These are phyloP conservation scores for Luffa aegyptiaca DNA, from an alignment of 306 rosid genomes.

Conservation along the genomic window DNA sequence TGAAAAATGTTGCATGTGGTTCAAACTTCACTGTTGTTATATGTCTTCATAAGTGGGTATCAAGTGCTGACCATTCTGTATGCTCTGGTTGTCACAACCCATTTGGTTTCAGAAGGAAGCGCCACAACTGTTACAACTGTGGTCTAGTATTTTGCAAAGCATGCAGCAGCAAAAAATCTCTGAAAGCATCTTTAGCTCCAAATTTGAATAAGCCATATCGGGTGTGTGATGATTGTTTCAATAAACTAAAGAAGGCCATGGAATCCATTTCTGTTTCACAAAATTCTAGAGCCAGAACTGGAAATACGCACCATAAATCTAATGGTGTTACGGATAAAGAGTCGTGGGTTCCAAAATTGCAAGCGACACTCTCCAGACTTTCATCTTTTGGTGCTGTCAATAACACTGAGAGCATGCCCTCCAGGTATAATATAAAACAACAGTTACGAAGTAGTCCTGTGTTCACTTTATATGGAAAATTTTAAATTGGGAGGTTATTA, in stretches of 20 bases:
- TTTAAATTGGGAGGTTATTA: slow-evolving; percentile 29
- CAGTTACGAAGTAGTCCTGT: slow-evolving; percentile 33
- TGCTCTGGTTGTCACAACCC: slow-evolving; percentile 72
- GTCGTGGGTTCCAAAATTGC: slow-evolving; percentile 33
- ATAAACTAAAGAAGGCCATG: slow-evolving; percentile 51
- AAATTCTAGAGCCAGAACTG: slow-evolving; percentile 34
- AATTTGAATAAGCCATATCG: slow-evolving; percentile 61
- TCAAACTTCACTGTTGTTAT: slow-evolving; percentile 79
- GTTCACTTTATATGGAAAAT: slow-evolving; percentile 46
- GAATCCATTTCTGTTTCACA: slow-evolving; percentile 35
- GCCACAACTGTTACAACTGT: slow-evolving; percentile 95
- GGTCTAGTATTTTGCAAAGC: slow-evolving; percentile 86
- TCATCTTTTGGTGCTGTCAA: slow-evolving; percentile 62
- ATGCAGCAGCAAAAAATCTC: slow-evolving; percentile 76
- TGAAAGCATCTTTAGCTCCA: slow-evolving; percentile 91
- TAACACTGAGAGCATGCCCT: slow-evolving; percentile 37
- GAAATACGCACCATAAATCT: slow-evolving; percentile 22
- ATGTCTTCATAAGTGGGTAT: slow-evolving; percentile 82
- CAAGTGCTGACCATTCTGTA: slow-evolving; percentile 67
- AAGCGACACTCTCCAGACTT: slow-evolving; percentile 53
- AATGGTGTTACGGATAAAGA: slow-evolving; percentile 29
- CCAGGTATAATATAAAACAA: slow-evolving; percentile 30
- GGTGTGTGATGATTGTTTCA: slow-evolving; percentile 76
- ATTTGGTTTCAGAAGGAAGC: slow-evolving; percentile 85
- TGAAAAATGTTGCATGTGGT: slow-evolving; percentile 71